Evolutionary conservation across 2,329 filamentous ascomycete species (phyloP).

Genomic region (Lojkania enalia): DNA sequence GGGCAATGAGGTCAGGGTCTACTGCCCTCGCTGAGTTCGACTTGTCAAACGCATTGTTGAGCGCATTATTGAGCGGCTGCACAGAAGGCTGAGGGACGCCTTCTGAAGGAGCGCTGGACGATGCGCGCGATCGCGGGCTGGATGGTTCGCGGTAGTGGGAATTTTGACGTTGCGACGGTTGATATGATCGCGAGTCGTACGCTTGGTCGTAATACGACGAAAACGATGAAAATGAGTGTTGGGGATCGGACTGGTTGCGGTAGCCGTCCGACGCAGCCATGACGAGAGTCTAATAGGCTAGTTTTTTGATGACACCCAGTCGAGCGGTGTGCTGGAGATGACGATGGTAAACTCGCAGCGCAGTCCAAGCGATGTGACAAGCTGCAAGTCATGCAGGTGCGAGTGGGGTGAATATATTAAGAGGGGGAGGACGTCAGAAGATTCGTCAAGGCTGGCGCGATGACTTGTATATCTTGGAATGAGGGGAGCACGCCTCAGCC

Average conservation of each 20-base stretch:
- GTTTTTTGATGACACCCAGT: constrained; percentile 4
- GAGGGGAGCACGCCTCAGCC: constrained; percentile 11
- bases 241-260: constrained; percentile 28
- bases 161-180: constrained; percentile 29
- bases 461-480: constrained; percentile 8
- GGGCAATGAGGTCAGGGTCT: constrained; percentile 63
- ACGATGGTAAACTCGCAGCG: constrained; percentile 5
- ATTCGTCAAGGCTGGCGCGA: constrained; percentile 4
- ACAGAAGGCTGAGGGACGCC: constrained; percentile 44
- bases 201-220: constrained; percentile 26
- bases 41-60: constrained; percentile 59
- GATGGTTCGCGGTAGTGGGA: constrained; percentile 26
- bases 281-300: constrained; percentile 8
- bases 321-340: constrained; percentile 3
- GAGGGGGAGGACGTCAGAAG: constrained; percentile 5
- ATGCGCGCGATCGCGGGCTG: constrained; percentile 31
- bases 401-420: constrained; percentile 4
- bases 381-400: constrained; percentile 13
- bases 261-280: constrained; percentile 49
- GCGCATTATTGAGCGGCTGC: constrained; percentile 59
- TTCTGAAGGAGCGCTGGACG: constrained; percentile 39
- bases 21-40: constrained; percentile 55
- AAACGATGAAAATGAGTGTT: constrained; percentile 15
- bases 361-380: not conserved
- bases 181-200: constrained; percentile 22